Percentiles rank a stretch among this genome's conserved stretches.
Evolutionary conservation across 352 stramenopile species (phyloP).

Genomic region (Phytophthora sp.): DNA sequence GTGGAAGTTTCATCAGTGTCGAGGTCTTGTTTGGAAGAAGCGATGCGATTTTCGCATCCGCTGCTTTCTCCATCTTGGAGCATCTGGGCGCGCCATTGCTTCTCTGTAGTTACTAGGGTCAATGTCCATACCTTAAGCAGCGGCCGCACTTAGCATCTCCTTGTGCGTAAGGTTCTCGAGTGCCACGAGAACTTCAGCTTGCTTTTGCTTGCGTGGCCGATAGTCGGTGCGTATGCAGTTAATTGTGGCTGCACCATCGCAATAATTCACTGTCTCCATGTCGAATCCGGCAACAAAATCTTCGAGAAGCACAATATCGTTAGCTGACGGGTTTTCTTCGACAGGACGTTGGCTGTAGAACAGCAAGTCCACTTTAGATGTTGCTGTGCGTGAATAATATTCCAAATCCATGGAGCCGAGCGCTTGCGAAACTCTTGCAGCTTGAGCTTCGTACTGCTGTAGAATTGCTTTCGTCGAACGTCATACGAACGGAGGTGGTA

Average conservation of each 20-base stretch:
- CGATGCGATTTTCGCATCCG: not conserved
- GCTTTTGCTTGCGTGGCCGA: not conserved
- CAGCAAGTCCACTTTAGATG: not conserved
- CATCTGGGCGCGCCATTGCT: not conserved
- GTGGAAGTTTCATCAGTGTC: not conserved
- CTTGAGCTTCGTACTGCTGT: no score
- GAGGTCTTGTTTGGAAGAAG: not conserved
- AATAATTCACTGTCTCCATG: not conserved
- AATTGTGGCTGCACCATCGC: not conserved
- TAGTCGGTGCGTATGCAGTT: not conserved
- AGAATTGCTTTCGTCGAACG: no score
- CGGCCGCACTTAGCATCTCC: not conserved
- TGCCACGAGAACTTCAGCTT: not conserved
- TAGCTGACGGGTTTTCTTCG: not conserved
- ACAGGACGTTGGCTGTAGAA: not conserved
- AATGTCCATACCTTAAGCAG: not conserved
- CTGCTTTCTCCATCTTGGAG: not conserved
- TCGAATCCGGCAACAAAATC: not conserved
- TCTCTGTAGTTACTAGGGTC: not conserved
- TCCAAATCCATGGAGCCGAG: not conserved
- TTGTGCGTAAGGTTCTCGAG: not conserved
- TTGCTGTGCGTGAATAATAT: not conserved
- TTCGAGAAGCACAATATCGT: not conserved
- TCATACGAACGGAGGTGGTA: no score
- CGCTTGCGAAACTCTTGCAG: no score